Conservation (phyloP, 2,329 filamentous ascomycete species). For the Zasmidium cellare region DNA sequence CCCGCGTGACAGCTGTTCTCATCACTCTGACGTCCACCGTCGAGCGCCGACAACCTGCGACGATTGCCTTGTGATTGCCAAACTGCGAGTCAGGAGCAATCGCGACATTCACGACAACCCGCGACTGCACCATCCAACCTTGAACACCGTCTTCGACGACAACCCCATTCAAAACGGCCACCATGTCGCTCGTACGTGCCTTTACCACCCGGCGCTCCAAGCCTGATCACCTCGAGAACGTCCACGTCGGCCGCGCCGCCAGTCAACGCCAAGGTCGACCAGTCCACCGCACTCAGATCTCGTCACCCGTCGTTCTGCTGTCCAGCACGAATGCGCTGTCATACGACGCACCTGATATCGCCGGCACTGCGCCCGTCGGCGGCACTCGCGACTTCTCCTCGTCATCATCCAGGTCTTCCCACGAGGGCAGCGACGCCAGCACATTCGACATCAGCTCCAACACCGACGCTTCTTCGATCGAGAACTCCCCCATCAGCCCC, state of each 20-base stretch:
- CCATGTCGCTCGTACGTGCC: constrained; percentile 65
- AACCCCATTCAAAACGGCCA: constrained; percentile 17
- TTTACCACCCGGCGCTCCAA: constrained; percentile 73
- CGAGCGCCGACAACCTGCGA: background rate
- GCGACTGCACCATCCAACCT: constrained; percentile 1
- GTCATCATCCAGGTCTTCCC: constrained; percentile 49
- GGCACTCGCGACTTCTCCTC: constrained; percentile 29
- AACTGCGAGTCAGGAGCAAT: background rate
- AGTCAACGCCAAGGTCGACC: constrained; percentile 50
- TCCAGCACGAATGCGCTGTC: constrained; percentile 96
- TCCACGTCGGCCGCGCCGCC: constrained; percentile 40
- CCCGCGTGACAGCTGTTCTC: background rate
- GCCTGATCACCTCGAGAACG: constrained; percentile 38
- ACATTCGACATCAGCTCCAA: constrained; percentile 56
- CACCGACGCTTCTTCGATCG: constrained; percentile 62
- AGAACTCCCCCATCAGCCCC: constrained; percentile 42
- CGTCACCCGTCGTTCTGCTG: constrained; percentile 78
- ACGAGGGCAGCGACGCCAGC: constrained; percentile 68
- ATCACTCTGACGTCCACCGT: background rate
- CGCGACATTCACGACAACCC: background rate
- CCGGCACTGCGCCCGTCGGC: constrained; percentile 30
- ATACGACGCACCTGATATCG: constrained; percentile 87
- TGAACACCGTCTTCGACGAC: constrained; percentile 2
- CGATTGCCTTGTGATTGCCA: background rate
- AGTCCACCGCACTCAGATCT: constrained; percentile 73